A percentile compares a stretch with the other conserved stretches of the same genome.
phyloP scores from a whole-genome alignment of 306 rosid species.

The Prunus mira region DNA sequence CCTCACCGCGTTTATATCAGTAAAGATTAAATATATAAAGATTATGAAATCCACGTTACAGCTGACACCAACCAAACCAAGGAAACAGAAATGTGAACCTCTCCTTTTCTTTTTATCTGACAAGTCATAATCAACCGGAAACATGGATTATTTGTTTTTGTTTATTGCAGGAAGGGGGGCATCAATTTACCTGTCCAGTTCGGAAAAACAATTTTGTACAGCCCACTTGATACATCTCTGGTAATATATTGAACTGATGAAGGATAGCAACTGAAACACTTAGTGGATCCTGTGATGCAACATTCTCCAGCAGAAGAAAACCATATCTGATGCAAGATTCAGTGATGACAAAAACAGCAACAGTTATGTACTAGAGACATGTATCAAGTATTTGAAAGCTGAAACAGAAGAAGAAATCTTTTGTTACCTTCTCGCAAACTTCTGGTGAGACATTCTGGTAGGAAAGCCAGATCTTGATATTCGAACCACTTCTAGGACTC shows the following conservation, averaged over 20 bases:
- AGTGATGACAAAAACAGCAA: constrained; percentile 1
- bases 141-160: too few species aligned
- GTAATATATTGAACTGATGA: constrained; percentile 93
- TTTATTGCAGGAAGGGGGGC: neutral
- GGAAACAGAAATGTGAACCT: too few species aligned
- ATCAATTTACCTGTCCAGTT: constrained; percentile 82
- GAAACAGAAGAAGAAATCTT: constrained; percentile 10
- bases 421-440: constrained; percentile 86
- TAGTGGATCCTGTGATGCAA: constrained; percentile 88
- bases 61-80: neutral
- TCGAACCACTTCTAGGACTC: constrained; percentile 96
- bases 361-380: constrained; percentile 7
- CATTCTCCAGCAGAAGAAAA: constrained; percentile 84
- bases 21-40: neutral
- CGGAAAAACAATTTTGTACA: constrained; percentile 95
- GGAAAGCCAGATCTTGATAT: constrained; percentile 98
- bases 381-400: neutral
- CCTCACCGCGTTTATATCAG: neutral
- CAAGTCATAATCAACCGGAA: too few species aligned
- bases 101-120: too few species aligned
- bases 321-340: constrained; percentile 72
- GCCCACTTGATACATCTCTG: constrained; percentile 99
- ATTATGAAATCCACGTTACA: neutral
- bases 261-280: constrained; percentile 97
- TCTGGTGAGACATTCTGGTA: constrained; percentile 92